A percentile compares a stretch with the other conserved stretches of the same genome.
Conservation (phyloP, 2,329 filamentous ascomycete species). For the Fusarium austroafricanum region DNA sequence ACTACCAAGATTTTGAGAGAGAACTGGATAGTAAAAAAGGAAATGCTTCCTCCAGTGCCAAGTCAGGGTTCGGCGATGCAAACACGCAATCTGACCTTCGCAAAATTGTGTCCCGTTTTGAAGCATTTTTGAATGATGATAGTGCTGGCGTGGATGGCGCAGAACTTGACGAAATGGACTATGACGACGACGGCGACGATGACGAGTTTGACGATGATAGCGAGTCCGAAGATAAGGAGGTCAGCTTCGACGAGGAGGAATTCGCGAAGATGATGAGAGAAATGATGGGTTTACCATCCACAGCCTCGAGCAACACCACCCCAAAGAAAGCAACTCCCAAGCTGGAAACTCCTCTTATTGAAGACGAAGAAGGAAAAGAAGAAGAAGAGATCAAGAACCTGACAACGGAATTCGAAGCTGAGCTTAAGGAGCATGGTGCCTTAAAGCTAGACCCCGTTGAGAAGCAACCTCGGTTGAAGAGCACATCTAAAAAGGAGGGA, state of each 20-base stretch:
- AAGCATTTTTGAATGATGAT: constrained; percentile 89
- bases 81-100: constrained; percentile 79
- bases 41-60: constrained; percentile 52
- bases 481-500: constrained; percentile 38
- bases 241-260: constrained; percentile 85
- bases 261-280: constrained; percentile 91
- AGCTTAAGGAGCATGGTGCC: constrained; percentile 76
- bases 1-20: constrained; percentile 87
- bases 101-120: constrained; percentile 94
- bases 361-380: constrained; percentile 70
- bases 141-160: constrained; percentile 83
- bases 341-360: constrained; percentile 42
- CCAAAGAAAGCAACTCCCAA: constrained; percentile 6
- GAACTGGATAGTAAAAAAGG: constrained; percentile 71
- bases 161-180: constrained; percentile 77
- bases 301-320: background rate
- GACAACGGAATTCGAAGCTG: constrained; percentile 76
- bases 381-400: constrained; percentile 73
- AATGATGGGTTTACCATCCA: constrained; percentile 78
- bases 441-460: constrained; percentile 63
- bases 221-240: constrained; percentile 77
- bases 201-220: constrained; percentile 65
- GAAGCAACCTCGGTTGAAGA: constrained; percentile 48
- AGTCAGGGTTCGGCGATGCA: constrained; percentile 71
- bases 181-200: constrained; percentile 67